phyloP scores from a whole-genome alignment of 2,329 filamentous ascomycete species.

The Penicillium sp. region DNA sequence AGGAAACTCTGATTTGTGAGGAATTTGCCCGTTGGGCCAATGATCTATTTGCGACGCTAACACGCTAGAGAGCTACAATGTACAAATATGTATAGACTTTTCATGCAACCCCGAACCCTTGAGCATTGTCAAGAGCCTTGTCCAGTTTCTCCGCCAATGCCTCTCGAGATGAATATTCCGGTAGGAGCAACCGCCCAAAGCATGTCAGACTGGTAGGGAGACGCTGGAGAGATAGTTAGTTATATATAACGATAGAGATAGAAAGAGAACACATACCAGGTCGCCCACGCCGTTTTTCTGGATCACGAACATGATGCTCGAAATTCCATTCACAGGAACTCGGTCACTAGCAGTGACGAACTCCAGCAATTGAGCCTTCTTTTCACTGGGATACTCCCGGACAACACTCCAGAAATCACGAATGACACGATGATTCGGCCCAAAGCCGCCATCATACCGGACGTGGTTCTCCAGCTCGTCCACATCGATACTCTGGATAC shows the following conservation, averaged over 20 bases:
- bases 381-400: slow-evolving; percentile 60
- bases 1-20: slow-evolving; percentile 14
- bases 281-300: slow-evolving; percentile 72
- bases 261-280: slow-evolving; percentile 36
- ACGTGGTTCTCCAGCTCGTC: slow-evolving; percentile 68
- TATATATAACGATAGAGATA: background rate
- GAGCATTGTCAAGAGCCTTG: slow-evolving; percentile 85
- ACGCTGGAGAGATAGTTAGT: slow-evolving; percentile 30
- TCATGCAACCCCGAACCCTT: slow-evolving; percentile 83
- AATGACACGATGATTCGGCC: slow-evolving; percentile 67
- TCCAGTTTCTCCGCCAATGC: slow-evolving; percentile 72
- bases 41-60: slow-evolving; percentile 1
- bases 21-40: background rate
- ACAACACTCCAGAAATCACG: slow-evolving; percentile 84
- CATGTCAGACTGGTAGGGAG: slow-evolving; percentile 91
- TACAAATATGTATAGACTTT: slow-evolving; percentile 15
- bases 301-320: slow-evolving; percentile 79
- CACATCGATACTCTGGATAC: slow-evolving; percentile 77
- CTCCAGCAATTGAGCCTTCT: slow-evolving; percentile 77
- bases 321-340: slow-evolving; percentile 82
- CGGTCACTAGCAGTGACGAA: slow-evolving; percentile 95
- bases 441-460: slow-evolving; percentile 79
- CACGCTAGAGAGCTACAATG: slow-evolving; percentile 3
- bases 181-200: slow-evolving; percentile 83
- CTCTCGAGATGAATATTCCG: slow-evolving; percentile 73